Percentiles rank a stretch among this genome's conserved stretches.
Evolutionary conservation across 139 green algal species (phyloP).

Genomic region (Trebouxia sp.): DNA sequence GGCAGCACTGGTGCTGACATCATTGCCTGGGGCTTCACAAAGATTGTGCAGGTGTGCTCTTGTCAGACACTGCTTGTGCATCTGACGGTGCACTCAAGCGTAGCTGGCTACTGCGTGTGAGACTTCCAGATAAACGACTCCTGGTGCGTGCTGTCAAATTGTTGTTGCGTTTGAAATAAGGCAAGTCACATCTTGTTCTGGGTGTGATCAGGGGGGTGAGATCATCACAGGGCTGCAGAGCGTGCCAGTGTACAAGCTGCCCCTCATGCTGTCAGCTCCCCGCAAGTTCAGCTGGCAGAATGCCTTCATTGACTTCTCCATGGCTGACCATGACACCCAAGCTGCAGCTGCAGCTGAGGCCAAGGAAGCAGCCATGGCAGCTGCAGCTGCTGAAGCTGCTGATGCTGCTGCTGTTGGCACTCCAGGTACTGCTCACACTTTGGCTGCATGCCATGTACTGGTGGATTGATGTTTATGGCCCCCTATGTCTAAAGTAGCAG

Average conservation of each 20-base stretch:
- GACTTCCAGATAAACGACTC: too few relatives aligned
- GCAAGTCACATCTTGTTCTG: too few relatives aligned
- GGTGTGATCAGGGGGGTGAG: background rate
- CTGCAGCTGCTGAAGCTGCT: conserved; percentile 9
- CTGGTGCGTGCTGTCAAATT: too few relatives aligned
- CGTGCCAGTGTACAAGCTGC: conserved; percentile 57
- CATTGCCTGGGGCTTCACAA: conserved; percentile 55
- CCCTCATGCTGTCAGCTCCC: conserved; percentile 52
- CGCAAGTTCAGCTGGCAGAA: conserved; percentile 58
- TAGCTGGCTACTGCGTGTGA: too few relatives aligned
- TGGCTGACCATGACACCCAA: conserved; percentile 24
- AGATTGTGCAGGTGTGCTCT: conserved; percentile 29
- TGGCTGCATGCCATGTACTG: too few relatives aligned
- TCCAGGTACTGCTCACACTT: background rate
- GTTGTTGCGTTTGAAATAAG: too few relatives aligned
- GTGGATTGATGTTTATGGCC: too few relatives aligned
- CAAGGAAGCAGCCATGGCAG: conserved; percentile 1
- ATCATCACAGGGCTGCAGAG: conserved; percentile 47
- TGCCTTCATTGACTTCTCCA: conserved; percentile 53
- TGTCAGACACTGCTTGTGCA: background rate
- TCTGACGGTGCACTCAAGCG: too few relatives aligned
- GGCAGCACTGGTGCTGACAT: conserved; percentile 45
- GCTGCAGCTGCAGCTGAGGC: conserved; percentile 12
- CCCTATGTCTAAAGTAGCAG: too few relatives aligned
- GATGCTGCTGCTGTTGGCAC: background rate